Conservation (phyloP, 2,329 filamentous ascomycete genomes). For the Penicillium sp. region DNA sequence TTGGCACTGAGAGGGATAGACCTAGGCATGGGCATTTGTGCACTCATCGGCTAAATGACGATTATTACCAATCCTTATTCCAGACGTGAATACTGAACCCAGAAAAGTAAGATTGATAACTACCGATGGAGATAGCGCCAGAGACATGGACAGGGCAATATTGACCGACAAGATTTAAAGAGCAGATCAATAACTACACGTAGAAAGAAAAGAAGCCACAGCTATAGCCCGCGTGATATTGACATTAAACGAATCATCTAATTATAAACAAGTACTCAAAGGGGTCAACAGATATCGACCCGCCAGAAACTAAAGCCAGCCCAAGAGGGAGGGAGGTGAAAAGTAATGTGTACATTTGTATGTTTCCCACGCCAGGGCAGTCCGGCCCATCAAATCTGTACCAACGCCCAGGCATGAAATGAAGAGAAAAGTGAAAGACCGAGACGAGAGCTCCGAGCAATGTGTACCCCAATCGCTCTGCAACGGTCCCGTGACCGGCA, state of each 20-base stretch:
- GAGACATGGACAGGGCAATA: too few species aligned
- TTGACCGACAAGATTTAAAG: too few species aligned
- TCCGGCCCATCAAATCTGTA: neutral
- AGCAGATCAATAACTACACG: too few species aligned
- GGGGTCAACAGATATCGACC: conserved; percentile 5
- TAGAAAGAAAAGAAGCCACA: too few species aligned
- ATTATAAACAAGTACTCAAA: conserved; percentile 25
- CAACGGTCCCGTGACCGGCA: neutral
- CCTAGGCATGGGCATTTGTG: too few species aligned
- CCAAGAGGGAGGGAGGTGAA: neutral
- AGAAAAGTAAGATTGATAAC: too few species aligned
- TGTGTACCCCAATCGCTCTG: neutral
- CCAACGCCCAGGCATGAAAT: neutral
- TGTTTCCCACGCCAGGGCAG: neutral
- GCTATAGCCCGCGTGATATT: conserved; percentile 6
- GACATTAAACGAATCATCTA: conserved; percentile 19
- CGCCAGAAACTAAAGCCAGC: conserved; percentile 7
- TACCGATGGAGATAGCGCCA: too few species aligned
- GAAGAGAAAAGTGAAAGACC: neutral
- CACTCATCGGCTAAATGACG: too few species aligned
- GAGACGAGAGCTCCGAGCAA: neutral
- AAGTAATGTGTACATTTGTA: conserved; percentile 3
- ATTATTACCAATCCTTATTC: too few species aligned
- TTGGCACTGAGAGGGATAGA: too few species aligned
- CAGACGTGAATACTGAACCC: too few species aligned